Percentiles rank a stretch among this genome's conserved stretches.
phyloP scores from a whole-genome alignment of 148 eudicot genomes.

The Rheum nobile region DNA sequence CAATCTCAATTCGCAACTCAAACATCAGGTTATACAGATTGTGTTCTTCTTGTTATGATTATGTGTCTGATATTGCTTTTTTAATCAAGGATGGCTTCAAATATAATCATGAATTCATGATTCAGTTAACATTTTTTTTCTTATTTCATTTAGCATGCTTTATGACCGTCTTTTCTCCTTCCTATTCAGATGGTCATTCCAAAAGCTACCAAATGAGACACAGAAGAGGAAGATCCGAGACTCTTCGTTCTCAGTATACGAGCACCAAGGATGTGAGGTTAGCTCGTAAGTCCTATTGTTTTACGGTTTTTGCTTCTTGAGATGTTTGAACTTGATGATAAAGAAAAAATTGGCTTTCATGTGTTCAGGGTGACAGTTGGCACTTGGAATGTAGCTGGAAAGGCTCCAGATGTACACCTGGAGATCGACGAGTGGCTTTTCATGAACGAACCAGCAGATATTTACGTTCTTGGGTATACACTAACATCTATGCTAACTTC shows the following conservation, averaged over 20 bases:
- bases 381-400: conserved; percentile 95
- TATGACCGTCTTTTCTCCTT: background rate
- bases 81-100: too few relatives aligned
- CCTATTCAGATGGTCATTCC: conserved; percentile 20
- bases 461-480: conserved; percentile 76
- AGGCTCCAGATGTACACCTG: conserved; percentile 44
- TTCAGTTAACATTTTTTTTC: background rate
- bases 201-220: conserved; percentile 29
- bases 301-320: background rate
- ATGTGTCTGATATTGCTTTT: background rate
- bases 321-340: background rate
- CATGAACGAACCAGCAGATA: conserved; percentile 71
- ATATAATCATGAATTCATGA: background rate
- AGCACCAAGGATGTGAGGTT: conserved; percentile 83
- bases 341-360: background rate
- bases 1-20: background rate
- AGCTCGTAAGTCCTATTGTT: conserved; percentile 23
- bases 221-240: conserved; percentile 79
- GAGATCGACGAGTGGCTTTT: conserved; percentile 87
- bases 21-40: background rate
- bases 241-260: conserved; percentile 52
- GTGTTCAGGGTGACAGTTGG: conserved; percentile 54
- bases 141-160: too few relatives aligned
- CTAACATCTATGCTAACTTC: background rate
- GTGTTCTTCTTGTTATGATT: background rate